phyloP scores from a whole-genome alignment of 495 filamentous ascomycete species.

The Thermochaetoides thermophila region DNA sequence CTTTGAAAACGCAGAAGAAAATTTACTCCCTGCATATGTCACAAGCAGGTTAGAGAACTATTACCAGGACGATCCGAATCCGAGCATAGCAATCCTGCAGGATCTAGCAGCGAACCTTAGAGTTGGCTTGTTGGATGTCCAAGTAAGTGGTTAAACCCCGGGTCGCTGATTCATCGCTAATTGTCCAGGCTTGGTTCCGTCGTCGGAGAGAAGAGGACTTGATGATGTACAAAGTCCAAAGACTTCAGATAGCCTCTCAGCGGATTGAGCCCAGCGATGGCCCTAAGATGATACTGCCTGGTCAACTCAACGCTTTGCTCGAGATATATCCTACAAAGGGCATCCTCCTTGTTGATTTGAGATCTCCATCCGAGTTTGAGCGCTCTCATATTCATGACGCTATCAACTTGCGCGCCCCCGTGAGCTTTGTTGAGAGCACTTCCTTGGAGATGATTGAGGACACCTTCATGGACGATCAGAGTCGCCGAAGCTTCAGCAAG shows the following conservation, averaged over 20 bases:
- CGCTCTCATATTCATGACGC: constrained; percentile 32
- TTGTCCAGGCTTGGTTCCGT: constrained; percentile 27
- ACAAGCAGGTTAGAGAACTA: constrained; percentile 29
- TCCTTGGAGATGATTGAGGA: constrained; percentile 35
- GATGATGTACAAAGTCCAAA: constrained; percentile 24
- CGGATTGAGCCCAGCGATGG: constrained; percentile 12
- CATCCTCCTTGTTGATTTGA: constrained; percentile 30
- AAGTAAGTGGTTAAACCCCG: constrained; percentile 10
- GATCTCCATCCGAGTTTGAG: constrained; percentile 27
- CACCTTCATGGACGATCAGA: constrained; percentile 29
- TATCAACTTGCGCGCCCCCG: constrained; percentile 31
- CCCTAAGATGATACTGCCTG: constrained; percentile 31
- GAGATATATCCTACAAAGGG: constrained; percentile 30
- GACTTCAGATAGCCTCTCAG: constrained; percentile 19
- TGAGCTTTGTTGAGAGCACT: constrained; percentile 26
- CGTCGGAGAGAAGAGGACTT: constrained; percentile 28
- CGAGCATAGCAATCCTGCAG: constrained; percentile 22
- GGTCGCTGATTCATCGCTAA: constrained; percentile 1
- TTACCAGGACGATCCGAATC: constrained; percentile 24
- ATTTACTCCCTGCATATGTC: constrained; percentile 21
- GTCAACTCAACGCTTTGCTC: constrained; percentile 30
- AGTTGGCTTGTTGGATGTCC: constrained; percentile 23
- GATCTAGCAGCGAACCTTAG: constrained; percentile 28
- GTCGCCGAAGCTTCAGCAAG: constrained; percentile 28
- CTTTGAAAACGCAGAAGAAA: too few relatives aligned